Evolutionary conservation across 2,329 filamentous ascomycete genomes (phyloP), one percentile per base, ranked within the genome.

Genomic region (Sclerotinia glacialis): DNA sequence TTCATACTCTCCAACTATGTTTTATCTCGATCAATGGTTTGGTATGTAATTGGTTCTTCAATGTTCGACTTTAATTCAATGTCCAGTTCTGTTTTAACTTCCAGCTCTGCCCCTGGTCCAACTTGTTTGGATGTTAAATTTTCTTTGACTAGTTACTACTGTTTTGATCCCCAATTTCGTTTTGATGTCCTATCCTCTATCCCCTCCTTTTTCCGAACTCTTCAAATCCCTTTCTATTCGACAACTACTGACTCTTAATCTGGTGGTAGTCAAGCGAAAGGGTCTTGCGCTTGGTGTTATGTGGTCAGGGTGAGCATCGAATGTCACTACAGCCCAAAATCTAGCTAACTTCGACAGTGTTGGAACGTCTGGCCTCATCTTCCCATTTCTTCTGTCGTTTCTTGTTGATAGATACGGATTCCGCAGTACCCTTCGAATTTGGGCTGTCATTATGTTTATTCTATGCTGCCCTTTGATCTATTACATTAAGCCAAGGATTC

Each of bases 401-500:
- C 73, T 82, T 11, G 76, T 83, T n/a, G 73, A 77, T 21, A 70
- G 69, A 31, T 81, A 78, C 40, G 80, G 81, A 2, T 79, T 64
- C 31, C 52, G 67, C 14, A 78, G 72, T 0, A 79, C 81, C 0
- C 68, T 82, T 31, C 76, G 77, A 21, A 77, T 77, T 5, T 79
- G 78, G 73, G 75, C 79, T 1, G 74, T 78, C 14, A 74, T 77
- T 5, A 74, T 74, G 71, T 76, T 80, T 7, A 67, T 79, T 31
- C 66, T 80, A 0, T 78, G 78, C 9, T 76, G 72, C 1, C 80
- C 81, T 40, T 78, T 87, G n/a, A 80, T 85, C 7, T 82, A 80
- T 62, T 85, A 85, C 69, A 80, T 89, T 72, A 85, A 83, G 68
- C 82, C 83, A 1, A 81, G 86, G 1, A 73, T 86, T 34, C 81